These are phyloP conservation scores for Suillus lakei DNA, from an alignment of 768 basidiomycete species.

Conservation along the genomic window DNA sequence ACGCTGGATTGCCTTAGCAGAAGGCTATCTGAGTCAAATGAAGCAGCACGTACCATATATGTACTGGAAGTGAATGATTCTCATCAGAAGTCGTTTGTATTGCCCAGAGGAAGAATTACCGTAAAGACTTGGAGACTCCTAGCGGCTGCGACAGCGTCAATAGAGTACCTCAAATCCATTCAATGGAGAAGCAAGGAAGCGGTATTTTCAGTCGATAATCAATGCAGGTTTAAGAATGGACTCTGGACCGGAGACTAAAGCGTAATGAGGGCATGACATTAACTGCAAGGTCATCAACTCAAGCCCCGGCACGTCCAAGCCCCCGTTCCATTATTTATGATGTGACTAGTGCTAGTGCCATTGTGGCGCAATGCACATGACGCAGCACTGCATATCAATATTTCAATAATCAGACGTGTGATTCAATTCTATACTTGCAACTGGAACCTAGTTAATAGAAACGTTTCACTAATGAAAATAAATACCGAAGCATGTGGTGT, in stretches of 20 bases:
- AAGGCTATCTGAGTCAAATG: neutral
- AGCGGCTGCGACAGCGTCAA: neutral
- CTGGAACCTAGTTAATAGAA: neutral
- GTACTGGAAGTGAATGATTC: neutral
- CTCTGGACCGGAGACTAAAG: neutral
- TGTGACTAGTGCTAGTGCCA: too few species aligned
- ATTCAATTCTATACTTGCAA: neutral
- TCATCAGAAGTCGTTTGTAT: neutral
- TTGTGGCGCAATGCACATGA: neutral
- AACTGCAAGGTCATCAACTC: neutral
- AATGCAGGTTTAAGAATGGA: neutral
- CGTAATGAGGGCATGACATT: neutral
- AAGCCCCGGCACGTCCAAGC: neutral
- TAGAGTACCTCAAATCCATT: slow-evolving; percentile 1
- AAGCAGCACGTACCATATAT: slow-evolving; percentile 1
- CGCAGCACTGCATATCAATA: neutral
- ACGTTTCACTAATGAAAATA: neutral
- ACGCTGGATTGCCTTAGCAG: slow-evolving; percentile 1
- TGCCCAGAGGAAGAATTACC: neutral
- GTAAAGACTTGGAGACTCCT: slow-evolving; percentile 5
- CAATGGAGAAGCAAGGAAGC: neutral
- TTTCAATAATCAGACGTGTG: too few species aligned
- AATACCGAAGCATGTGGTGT: neutral
- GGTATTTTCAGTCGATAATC: neutral
- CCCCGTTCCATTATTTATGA: neutral